Percentiles rank a stretch among this genome's conserved stretches.
These are phyloP conservation scores for Aspergillus costaricaensis DNA, from an alignment of 2,329 filamentous ascomycete species.

Conservation along the genomic window DNA sequence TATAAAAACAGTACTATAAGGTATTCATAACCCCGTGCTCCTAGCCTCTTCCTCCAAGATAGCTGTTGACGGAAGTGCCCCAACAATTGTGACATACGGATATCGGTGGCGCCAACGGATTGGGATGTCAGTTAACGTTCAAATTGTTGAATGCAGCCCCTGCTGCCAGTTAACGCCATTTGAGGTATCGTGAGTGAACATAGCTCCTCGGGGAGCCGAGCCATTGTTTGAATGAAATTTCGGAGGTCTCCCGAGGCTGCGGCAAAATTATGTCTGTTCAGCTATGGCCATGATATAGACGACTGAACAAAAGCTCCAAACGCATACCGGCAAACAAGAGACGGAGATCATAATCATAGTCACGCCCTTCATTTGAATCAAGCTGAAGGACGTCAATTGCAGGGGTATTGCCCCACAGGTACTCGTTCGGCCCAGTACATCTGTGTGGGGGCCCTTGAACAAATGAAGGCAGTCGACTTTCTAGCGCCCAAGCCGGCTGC, in stretches of 20 bases:
- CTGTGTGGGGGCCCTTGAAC: too few species aligned
- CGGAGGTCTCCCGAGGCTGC: constrained; percentile 50
- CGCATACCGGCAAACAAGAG: constrained; percentile 40
- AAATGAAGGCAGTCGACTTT: not conserved
- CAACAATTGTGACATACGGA: too few species aligned
- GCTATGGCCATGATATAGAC: not conserved
- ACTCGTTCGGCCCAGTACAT: constrained; percentile 27
- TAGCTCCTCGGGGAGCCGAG: constrained; percentile 36
- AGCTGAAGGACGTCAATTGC: constrained; percentile 44
- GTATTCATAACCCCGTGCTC: too few species aligned
- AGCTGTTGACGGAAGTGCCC: too few species aligned
- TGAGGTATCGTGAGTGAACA: not conserved
- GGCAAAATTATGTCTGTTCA: not conserved
- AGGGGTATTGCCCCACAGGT: constrained; percentile 47
- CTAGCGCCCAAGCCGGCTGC: constrained; percentile 2
- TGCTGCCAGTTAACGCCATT: too few species aligned
- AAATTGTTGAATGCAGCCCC: too few species aligned
- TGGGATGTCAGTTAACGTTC: too few species aligned
- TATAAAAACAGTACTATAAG: too few species aligned
- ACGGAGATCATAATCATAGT: constrained; percentile 21
- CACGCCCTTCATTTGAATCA: constrained; percentile 31
- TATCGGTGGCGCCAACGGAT: too few species aligned
- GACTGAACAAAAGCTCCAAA: not conserved
- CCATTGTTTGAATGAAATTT: constrained; percentile 47
- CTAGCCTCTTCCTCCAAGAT: too few species aligned